phyloP scores from a whole-genome alignment of 768 basidiomycete species.

The Sporobolomyces roseus region DNA sequence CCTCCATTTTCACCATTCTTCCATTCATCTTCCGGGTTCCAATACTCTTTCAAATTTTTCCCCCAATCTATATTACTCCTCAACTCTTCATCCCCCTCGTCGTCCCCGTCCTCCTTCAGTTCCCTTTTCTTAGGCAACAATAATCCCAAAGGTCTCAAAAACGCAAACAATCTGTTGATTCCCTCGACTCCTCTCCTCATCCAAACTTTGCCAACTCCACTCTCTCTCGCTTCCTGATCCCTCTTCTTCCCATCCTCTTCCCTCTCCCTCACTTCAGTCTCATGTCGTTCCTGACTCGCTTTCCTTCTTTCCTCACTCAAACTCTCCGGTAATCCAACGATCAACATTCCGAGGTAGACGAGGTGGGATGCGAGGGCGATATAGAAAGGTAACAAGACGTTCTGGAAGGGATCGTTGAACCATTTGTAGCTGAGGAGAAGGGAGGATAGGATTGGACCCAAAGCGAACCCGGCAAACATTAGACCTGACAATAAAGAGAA shows the following conservation, averaged over 20 bases:
- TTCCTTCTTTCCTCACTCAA: constrained; percentile 45
- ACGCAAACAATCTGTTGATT: constrained; percentile 36
- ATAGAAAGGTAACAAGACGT: constrained; percentile 49
- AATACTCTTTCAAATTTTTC: constrained; percentile 18
- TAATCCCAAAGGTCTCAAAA: constrained; percentile 48
- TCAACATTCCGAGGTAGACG: constrained; percentile 43
- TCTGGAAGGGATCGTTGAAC: constrained; percentile 10
- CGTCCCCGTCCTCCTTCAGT: not conserved
- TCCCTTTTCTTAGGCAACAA: constrained; percentile 38
- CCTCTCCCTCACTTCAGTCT: not conserved
- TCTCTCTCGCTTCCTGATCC: not conserved
- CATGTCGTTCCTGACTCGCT: constrained; percentile 32
- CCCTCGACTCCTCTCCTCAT: no score
- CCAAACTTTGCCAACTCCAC: not conserved
- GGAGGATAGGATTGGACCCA: constrained; percentile 48
- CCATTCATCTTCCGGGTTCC: constrained; percentile 20
- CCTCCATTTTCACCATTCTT: constrained; percentile 31
- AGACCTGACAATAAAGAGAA: constrained; percentile 48
- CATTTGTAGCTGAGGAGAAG: constrained; percentile 15
- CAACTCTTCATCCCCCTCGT: constrained; percentile 1
- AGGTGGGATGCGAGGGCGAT: constrained; percentile 45
- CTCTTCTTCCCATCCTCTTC: not conserved
- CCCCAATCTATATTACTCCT: constrained; percentile 25
- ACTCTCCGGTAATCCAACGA: constrained; percentile 51
- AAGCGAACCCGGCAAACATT: constrained; percentile 50